Evolutionary conservation across 176 grass and related monocot species (phyloP).

Genomic region (Echinochloa phyllopogon): DNA sequence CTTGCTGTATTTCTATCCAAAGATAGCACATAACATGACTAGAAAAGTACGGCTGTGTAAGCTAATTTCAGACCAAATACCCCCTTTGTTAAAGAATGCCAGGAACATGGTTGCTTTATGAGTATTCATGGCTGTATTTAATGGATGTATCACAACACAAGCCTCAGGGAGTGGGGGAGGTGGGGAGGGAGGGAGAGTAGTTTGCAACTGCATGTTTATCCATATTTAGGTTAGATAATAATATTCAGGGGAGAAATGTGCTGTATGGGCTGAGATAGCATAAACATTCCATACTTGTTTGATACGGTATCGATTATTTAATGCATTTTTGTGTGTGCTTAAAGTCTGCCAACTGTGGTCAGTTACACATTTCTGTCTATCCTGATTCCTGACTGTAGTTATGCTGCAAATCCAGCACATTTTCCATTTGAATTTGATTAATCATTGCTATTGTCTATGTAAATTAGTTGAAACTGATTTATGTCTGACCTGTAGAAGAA

Average conservation of each 20-base stretch:
- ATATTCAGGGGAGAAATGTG: background rate
- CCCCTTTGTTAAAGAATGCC: too few species aligned
- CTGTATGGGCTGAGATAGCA: background rate
- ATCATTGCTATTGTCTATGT: conserved; percentile 4
- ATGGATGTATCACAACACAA: background rate
- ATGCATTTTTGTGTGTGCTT: background rate
- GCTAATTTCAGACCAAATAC: background rate
- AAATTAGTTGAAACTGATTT: conserved; percentile 18
- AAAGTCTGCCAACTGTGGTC: background rate
- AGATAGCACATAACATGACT: background rate
- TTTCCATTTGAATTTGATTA: conserved; percentile 8
- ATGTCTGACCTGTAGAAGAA: conserved; percentile 53
- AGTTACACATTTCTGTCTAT: background rate
- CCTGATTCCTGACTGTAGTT: background rate
- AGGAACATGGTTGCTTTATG: too few species aligned
- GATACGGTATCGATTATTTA: background rate
- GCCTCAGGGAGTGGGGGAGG: too few species aligned
- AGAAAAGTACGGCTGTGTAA: background rate
- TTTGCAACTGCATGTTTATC: background rate
- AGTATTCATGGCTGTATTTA: background rate
- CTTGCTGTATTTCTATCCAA: background rate
- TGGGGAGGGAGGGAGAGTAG: background rate
- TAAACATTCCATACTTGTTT: background rate
- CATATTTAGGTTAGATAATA: background rate
- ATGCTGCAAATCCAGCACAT: background rate